Evolutionary conservation across 1,284 basidiomycete species (phyloP), one percentile per base, ranked within the genome.

Genomic region (Porodaedalea pini): DNA sequence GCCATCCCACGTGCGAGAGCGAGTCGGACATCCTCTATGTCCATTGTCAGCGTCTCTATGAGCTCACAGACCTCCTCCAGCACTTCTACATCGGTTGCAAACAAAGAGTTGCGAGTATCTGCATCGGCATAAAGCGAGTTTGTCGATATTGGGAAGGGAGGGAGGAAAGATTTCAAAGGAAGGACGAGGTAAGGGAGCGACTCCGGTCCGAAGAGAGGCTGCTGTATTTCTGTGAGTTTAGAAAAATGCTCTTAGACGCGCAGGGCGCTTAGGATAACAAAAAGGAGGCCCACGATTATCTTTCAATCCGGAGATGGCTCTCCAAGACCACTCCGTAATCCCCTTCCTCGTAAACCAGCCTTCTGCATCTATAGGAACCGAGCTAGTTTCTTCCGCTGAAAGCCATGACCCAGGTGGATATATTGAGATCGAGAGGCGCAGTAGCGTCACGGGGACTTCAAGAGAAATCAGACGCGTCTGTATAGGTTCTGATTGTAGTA

Each of bases 291-390:
- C 56, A 85, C 82, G 72, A 65, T 85, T 81, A 60, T 82, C 79
- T 66, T 80, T 82, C 43, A 88, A 75, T 63, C 85, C 85, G 10
- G 78, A 74, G n/a, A 91, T 79, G 2, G 80, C 77, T 63, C 85
- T 77, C 86, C 88, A 91, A 41, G 83, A 79, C 90, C 89, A 92
- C 41, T 78, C 81, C 5, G 86, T 83, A 15, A 91, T 73, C 4
- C 78, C 79, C 56, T 75, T 79, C 36, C 90, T 79, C 51, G 86
- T 69, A 31, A 69, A 75, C 88, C 90, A 91, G 51, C 80, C 75
- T 61, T 88, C 85, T 31, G 73, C 70, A 39, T 73, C 63, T 44
- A 62, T 56, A 44, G 39, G 52, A 43, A 68, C 67, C 0, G 56
- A 51, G n/a, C 67, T 62, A 36, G 70, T 63, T 17, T 71, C 63